Evolutionary conservation across 1,284 basidiomycete species (phyloP), one percentile per base, ranked within the genome.

Genomic region (Dichomitus squalens): DNA sequence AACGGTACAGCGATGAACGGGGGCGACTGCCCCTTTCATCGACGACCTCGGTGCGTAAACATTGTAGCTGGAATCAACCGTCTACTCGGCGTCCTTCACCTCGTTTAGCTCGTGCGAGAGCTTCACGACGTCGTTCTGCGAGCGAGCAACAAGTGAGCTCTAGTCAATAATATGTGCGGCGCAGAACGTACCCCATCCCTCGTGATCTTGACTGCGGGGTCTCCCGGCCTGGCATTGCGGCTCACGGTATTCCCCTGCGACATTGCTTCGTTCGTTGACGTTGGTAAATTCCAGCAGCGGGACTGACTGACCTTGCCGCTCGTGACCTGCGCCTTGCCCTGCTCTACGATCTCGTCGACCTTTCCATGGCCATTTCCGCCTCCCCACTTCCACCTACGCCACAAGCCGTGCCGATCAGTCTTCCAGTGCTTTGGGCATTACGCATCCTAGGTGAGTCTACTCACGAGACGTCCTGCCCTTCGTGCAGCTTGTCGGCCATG

Each of bases 191-290:
- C 76, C 29, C 75, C 73, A 20, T 72, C 63, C 21, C 72, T 68
- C n/a, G 66, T 53, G 34, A 77, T 77, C 67, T 76, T 75, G 49
- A 79, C 72, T 1, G 74, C 77, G 2, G 76, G 76, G 61, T 79
- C 76, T 4, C 71, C 77, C 25, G 70, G 69, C 21, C 62, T 67
- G 0, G 72, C 74, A 21, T 71, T 76, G 35, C 75, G 70, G 5
- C 61, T 70, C 31, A 76, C 68, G 0, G 73, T 75, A 41, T 78
- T 75, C 1, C 77, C 75, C 76, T 79, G 23, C 20, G 16, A 29
- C 6, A 12, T n/a, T 9, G 27, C 49, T 43, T 35, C 18, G 1
- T 39, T 21, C n/a, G n/a, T 5, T 25, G 9, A 31, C n/a, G 1
- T 16, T 46, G 39, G 29, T 8, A 20, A 38, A 2, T 7, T 16